Evolutionary conservation across 345 rosid genomes (phyloP), one percentile per base, ranked within the genome.

Genomic region (Sisymbrium irio): DNA sequence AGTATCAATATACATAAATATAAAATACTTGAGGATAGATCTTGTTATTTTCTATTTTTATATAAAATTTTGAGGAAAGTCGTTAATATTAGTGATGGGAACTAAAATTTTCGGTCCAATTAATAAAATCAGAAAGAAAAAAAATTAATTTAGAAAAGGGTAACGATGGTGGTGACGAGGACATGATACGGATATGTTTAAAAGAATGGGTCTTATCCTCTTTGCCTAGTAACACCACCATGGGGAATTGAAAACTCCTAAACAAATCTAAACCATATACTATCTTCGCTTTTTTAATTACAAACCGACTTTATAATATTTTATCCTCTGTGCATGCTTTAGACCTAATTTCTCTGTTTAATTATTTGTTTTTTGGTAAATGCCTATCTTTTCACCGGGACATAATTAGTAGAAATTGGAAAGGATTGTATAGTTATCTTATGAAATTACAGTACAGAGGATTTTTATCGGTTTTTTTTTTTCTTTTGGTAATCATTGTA

Each of bases 201-300:
- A 72, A 51, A 62, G 51, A 76, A 54, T 63, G 60, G 58, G 60
- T 76, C 79, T 76, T 76, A 76, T 76, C 75, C 44, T 62, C 53
- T 76, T 68, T 40, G 56, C 67, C 73, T 44, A 3, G 71, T 74
- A 44, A 22, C 49, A 39, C 11, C 39, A 59, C 22, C 72, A 56
- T 57, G 10, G 68, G 74, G 47, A 68, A 61, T 67, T 68, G 57
- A 68, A 68, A 42, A 75, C 50, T 37, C 73, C 55, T 75, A 51
- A 47, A 10, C 56, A 67, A 61, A 67, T 75, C 69, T 68, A 33
- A 20, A 59, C 69, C 41, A 75, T 68, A 27, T 39, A 10, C 14
- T 57, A 6, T 0, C 4, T 27, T 2, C 22, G 18, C 2, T 1
- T 69, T 19, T 69, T 65, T 72, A 40, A 42, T 14, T 25, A 45